phyloP scores from a whole-genome alignment of 208 protist species.

The Acanthamoeba royreba region DNA sequence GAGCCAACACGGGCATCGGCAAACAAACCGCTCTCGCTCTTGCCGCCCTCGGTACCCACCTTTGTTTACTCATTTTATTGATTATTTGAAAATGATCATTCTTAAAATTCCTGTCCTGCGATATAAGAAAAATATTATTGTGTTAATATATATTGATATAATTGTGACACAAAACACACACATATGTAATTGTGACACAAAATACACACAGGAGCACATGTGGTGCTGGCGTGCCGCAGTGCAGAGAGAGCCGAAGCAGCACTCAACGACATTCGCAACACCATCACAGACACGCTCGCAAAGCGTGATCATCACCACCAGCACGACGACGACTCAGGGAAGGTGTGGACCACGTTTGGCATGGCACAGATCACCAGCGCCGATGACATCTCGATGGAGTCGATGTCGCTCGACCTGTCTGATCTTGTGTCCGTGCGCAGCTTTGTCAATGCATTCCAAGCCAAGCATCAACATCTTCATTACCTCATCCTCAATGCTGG shows the following conservation, averaged over 20 bases:
- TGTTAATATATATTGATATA: no score
- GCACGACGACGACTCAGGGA: background rate
- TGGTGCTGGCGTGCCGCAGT: background rate
- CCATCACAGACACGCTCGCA: background rate
- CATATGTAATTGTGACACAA: no score
- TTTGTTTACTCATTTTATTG: no score
- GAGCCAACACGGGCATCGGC: constrained; percentile 26
- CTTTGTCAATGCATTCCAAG: background rate
- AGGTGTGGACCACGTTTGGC: background rate
- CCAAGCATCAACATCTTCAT: background rate
- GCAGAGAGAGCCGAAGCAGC: background rate
- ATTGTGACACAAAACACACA: no score
- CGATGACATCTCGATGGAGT: background rate
- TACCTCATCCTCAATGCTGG: constrained; percentile 25
- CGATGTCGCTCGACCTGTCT: constrained; percentile 14
- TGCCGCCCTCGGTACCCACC: background rate
- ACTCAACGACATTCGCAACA: background rate
- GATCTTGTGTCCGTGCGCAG: background rate
- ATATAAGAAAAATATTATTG: no score
- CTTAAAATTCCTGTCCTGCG: background rate
- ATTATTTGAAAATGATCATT: no score
- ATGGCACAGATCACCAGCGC: background rate
- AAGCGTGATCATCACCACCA: background rate
- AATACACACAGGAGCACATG: background rate
- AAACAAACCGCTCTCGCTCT: constrained; percentile 1